Percentiles rank a stretch among this genome's conserved stretches.
phyloP scores from a whole-genome alignment of 2,329 filamentous ascomycete species.

The Xylaria sp. region DNA sequence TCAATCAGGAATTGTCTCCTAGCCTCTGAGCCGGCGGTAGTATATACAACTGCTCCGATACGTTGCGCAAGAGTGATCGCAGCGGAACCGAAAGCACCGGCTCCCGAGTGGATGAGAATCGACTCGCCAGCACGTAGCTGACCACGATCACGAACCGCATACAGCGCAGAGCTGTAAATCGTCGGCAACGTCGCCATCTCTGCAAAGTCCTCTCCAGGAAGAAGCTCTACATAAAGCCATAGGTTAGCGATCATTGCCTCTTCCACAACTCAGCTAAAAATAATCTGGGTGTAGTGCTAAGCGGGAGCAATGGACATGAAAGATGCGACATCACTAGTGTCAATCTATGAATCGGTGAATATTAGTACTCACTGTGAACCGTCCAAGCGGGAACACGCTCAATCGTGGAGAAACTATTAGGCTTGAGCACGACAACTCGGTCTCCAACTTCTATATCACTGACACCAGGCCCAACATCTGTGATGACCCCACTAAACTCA shows the following conservation, averaged over 20 bases:
- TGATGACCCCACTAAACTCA: slow-evolving; percentile 47
- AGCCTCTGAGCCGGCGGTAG: slow-evolving; percentile 42
- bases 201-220: slow-evolving; percentile 36
- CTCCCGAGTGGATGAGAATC: slow-evolving; percentile 52
- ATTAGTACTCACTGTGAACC: slow-evolving; percentile 27
- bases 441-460: slow-evolving; percentile 43
- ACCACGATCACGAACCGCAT: slow-evolving; percentile 48
- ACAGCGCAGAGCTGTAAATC: slow-evolving; percentile 46
- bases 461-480: slow-evolving; percentile 37
- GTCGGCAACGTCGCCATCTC: slow-evolving; percentile 41
- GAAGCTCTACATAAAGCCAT: not conserved
- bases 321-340: no score
- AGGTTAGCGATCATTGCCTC: not conserved
- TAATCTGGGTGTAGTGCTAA: slow-evolving; percentile 27
- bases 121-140: slow-evolving; percentile 44
- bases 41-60: slow-evolving; percentile 49
- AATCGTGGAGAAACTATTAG: slow-evolving; percentile 43
- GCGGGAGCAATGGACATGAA: no score
- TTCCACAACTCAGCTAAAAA: not conserved
- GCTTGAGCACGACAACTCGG: slow-evolving; percentile 44
- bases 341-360: no score
- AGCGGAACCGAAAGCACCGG: slow-evolving; percentile 52
- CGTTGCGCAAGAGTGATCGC: slow-evolving; percentile 49
- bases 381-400: slow-evolving; percentile 45
- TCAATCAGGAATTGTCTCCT: slow-evolving; percentile 45